Evolutionary conservation across 768 basidiomycete genomes (phyloP), one percentile per base, ranked within the genome.

Genomic region (Suillus discolor): DNA sequence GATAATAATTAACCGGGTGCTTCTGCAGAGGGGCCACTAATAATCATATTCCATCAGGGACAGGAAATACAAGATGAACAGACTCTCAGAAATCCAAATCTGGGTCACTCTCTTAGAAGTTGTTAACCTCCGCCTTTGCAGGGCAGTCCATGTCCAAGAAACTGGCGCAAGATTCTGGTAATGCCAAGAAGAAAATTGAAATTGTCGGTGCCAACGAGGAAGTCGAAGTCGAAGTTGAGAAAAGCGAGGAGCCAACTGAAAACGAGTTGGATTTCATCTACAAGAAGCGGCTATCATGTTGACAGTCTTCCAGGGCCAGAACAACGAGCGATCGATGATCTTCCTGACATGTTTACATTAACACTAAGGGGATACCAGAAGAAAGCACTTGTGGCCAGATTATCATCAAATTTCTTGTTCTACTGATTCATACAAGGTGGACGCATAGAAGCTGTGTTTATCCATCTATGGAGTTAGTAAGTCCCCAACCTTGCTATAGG

Each of bases 401-500:
- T 9, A 61, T 41, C n/a, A n/a, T n/a, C n/a, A n/a, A n/a, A n/a
- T n/a, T n/a, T n/a, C 38, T 11, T 34, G 12, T 49, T 15, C 66
- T n/a, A 45, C 23, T 39, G 25, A 41, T 39, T 18, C n/a, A 31
- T 39, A 57, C 16, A 65, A 94, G 93, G 44, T 98, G 96, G 96
- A 96, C 97, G 96, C 80, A 88, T 68, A 62, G 85, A 89, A 73
- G 84, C 84, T 16, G 81, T 74, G 18, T 91, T 90, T 5, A 89
- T 98, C 85, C 94, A 99, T 2, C 77, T 99, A 11, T 99, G 96
- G 96, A 90, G 90, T 80, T 87, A 93, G 94, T 98, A 73, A 72
- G 88, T 78, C 11, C 5, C 28, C 6, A 41, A 65, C 23, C 53
- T 64, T 63, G 61, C 11, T 55, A 38, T 63, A 13, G 13, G 31